Conservation (phyloP, 2,329 filamentous ascomycete species). For the Lasiodiplodia sp. region DNA sequence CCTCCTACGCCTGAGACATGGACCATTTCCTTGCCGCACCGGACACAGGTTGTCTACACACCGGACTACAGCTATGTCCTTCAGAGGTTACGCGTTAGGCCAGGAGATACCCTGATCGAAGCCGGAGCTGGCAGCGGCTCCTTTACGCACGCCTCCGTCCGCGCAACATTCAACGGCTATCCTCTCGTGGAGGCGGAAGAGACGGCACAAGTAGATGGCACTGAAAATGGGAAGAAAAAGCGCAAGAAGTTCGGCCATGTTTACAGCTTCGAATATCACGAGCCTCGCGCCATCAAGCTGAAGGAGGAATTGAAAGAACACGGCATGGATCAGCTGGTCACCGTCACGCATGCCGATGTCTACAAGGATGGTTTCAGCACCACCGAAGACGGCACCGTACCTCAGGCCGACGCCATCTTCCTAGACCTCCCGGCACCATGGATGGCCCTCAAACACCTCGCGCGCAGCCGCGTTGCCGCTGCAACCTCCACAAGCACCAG, state of each 20-base stretch:
- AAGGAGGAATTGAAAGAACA: slow-evolving; percentile 74
- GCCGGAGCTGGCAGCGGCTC: slow-evolving; percentile 83
- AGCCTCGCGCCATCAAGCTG: slow-evolving; percentile 73
- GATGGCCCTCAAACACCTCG: slow-evolving; percentile 79
- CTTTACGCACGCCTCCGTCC: slow-evolving; percentile 80
- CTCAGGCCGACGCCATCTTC: slow-evolving; percentile 75
- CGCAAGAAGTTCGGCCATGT: slow-evolving; percentile 67
- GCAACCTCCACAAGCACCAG: slow-evolving; percentile 33
- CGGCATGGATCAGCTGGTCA: slow-evolving; percentile 69
- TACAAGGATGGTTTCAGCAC: slow-evolving; percentile 74
- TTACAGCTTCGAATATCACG: slow-evolving; percentile 84
- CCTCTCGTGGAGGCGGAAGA: slow-evolving; percentile 46
- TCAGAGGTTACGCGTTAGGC: slow-evolving; percentile 75
- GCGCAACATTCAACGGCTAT: slow-evolving; percentile 79
- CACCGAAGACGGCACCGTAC: slow-evolving; percentile 44
- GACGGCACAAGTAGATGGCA: slow-evolving; percentile 37
- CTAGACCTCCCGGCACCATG: slow-evolving; percentile 83
- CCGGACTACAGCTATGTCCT: slow-evolving; percentile 87
- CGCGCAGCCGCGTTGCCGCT: slow-evolving; percentile 55
- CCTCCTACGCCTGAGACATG: slow-evolving; percentile 83
- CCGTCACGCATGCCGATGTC: slow-evolving; percentile 80
- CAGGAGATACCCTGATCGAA: slow-evolving; percentile 77
- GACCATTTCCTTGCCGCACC: slow-evolving; percentile 80
- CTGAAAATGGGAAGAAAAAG: slow-evolving; percentile 38
- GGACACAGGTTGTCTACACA: slow-evolving; percentile 87